A percentile compares a stretch with the other conserved stretches of the same genome.
These are phyloP conservation scores for Guyanaporus albipodus DNA, from an alignment of 768 basidiomycete genomes.

Conservation along the genomic window DNA sequence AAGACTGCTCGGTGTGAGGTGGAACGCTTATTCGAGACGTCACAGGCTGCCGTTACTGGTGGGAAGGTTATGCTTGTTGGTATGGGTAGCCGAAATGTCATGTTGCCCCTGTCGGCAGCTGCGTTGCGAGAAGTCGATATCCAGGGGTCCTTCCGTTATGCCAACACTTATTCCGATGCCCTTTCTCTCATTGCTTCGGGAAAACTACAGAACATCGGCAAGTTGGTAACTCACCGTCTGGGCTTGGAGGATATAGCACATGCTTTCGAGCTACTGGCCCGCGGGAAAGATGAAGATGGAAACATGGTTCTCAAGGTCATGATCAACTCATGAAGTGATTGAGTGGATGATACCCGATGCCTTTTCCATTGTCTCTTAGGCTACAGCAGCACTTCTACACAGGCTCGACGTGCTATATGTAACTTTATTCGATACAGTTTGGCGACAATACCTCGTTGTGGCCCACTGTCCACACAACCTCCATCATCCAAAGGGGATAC, in stretches of 20 bases:
- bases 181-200: conserved; percentile 68
- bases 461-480: background rate
- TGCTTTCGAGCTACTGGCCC: conserved; percentile 79
- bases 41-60: conserved; percentile 74
- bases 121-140: conserved; percentile 90
- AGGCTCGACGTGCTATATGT: conserved; percentile 19
- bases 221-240: conserved; percentile 79
- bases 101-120: conserved; percentile 79
- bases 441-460: conserved; percentile 2
- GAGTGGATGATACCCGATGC: too few relatives aligned
- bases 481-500: background rate
- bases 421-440: conserved; percentile 17
- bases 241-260: conserved; percentile 56
- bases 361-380: conserved; percentile 9
- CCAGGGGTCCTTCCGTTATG: conserved; percentile 87
- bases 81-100: conserved; percentile 85
- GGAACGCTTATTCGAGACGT: conserved; percentile 11
- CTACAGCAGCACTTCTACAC: conserved; percentile 13
- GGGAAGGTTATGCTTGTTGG: conserved; percentile 93
- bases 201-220: conserved; percentile 57
- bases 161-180: conserved; percentile 88
- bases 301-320: conserved; percentile 88
- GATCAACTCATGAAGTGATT: conserved; percentile 45
- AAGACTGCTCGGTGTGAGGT: conserved; percentile 7
- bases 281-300: conserved; percentile 76